Conservation (phyloP, 1,284 basidiomycete genomes). For the Thecaphora frezii region DNA sequence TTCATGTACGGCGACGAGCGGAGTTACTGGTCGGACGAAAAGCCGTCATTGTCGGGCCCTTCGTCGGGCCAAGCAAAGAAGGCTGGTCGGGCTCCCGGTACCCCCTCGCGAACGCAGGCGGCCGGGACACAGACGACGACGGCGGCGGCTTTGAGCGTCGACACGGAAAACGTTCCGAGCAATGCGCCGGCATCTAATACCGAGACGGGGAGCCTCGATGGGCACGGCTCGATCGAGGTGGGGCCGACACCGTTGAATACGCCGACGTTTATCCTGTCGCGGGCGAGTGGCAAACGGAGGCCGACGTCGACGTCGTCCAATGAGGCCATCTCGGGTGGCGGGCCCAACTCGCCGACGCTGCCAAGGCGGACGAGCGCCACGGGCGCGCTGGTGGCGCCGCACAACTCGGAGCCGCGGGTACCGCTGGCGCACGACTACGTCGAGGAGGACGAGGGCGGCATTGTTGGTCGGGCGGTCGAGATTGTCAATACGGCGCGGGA, state of each 20-base stretch:
- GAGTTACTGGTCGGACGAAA: constrained; percentile 39
- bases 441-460: constrained; percentile 55
- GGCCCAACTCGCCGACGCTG: constrained; percentile 36
- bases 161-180: constrained; percentile 49
- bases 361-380: constrained; percentile 44
- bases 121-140: constrained; percentile 16
- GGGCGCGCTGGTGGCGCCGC: constrained; percentile 51
- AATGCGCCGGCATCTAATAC: constrained; percentile 9
- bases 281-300: constrained; percentile 30
- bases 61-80: background rate
- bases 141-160: constrained; percentile 33
- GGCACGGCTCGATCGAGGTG: constrained; percentile 13
- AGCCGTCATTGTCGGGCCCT: background rate
- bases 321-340: constrained; percentile 21
- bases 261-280: constrained; percentile 45
- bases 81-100: constrained; percentile 3
- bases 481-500: constrained; percentile 57
- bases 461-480: constrained; percentile 54
- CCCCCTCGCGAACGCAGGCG: background rate
- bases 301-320: constrained; percentile 17
- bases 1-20: constrained; percentile 38
- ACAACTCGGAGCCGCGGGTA: constrained; percentile 45
- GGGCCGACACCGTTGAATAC: constrained; percentile 57
- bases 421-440: constrained; percentile 56
- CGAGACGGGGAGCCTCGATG: background rate